Evolutionary conservation across 1,284 basidiomycete genomes (phyloP).

Genomic region (Tilletia setariae): DNA sequence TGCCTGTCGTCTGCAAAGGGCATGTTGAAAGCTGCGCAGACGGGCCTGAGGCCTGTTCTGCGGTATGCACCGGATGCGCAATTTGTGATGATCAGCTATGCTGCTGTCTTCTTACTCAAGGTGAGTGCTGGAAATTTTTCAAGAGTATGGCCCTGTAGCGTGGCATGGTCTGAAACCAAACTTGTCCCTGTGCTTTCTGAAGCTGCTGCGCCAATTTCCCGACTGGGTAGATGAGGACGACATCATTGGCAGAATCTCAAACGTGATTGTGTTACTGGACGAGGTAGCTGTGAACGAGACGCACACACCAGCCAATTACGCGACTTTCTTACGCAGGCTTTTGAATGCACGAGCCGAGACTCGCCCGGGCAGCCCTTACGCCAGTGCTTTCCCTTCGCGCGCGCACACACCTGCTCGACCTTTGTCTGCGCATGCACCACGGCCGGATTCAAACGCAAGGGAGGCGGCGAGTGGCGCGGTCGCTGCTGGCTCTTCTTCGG

Average conservation of each 20-base stretch:
- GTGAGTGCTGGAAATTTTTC: conserved; percentile 11
- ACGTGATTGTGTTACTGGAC: conserved; percentile 66
- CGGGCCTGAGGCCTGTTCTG: conserved; percentile 58
- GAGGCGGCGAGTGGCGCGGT: too few relatives aligned
- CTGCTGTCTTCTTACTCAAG: conserved; percentile 62
- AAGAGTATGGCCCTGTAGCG: too few relatives aligned
- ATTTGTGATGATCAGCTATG: conserved; percentile 86
- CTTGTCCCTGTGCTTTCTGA: conserved; percentile 22
- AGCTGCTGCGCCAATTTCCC: conserved; percentile 78
- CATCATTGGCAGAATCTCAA: conserved; percentile 70
- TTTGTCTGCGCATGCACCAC: too few relatives aligned
- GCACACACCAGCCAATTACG: conserved; percentile 49
- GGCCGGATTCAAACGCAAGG: too few relatives aligned
- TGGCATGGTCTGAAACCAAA: too few relatives aligned
- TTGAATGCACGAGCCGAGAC: conserved; percentile 35
- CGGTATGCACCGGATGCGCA: conserved; percentile 85
- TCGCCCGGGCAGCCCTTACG: conserved; percentile 32
- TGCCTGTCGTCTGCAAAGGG: conserved; percentile 48
- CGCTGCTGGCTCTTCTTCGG: too few relatives aligned
- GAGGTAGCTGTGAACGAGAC: conserved; percentile 46
- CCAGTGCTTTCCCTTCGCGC: conserved; percentile 31
- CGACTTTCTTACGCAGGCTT: conserved; percentile 43
- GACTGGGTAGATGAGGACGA: conserved; percentile 66
- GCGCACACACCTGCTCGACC: conserved; percentile 20
- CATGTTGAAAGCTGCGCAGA: conserved; percentile 37